A percentile compares a stretch with the other conserved stretches of the same genome.
Evolutionary conservation across 306 rosid genomes (phyloP).

Genomic region (Sophora flavescens): DNA sequence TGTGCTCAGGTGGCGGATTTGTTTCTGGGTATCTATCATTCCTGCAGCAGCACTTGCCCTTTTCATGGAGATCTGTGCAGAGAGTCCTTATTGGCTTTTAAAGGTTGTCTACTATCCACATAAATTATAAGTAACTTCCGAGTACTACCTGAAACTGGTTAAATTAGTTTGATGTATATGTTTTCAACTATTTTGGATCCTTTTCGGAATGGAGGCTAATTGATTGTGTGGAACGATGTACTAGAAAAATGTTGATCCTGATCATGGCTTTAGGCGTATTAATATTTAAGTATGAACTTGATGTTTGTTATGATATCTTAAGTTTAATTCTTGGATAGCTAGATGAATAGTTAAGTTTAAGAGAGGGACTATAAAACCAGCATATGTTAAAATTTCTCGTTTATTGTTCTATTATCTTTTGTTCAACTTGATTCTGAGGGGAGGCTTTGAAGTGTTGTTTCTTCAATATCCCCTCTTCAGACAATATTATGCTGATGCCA

Average conservation of each 20-base stretch:
- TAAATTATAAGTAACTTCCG: slow-evolving; percentile 33
- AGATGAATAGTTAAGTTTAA: slow-evolving; percentile 2
- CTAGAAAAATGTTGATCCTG: slow-evolving; percentile 20
- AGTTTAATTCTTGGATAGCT: slow-evolving; percentile 5
- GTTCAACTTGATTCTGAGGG: slow-evolving; percentile 26
- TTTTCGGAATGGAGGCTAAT: slow-evolving; percentile 9
- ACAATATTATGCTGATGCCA: slow-evolving; percentile 5
- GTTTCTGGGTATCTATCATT: slow-evolving; percentile 80
- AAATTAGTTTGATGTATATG: slow-evolving; percentile 29
- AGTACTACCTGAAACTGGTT: slow-evolving; percentile 4
- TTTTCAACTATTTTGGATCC: slow-evolving; percentile 41
- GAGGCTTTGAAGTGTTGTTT: slow-evolving; percentile 17
- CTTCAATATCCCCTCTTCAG: not conserved
- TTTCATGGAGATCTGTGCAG: slow-evolving; percentile 86
- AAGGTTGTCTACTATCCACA: slow-evolving; percentile 62
- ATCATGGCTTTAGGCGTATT: not conserved
- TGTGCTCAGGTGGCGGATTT: slow-evolving; percentile 83
- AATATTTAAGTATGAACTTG: slow-evolving; percentile 35
- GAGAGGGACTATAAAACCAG: slow-evolving; percentile 16
- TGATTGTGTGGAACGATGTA: slow-evolving; percentile 24
- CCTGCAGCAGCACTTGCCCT: slow-evolving; percentile 73
- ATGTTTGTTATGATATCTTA: slow-evolving; percentile 23
- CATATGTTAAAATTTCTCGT: not conserved
- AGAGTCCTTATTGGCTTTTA: slow-evolving; percentile 90
- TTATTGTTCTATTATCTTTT: not conserved